Evolutionary conservation across 2,329 filamentous ascomycete species (phyloP), one percentile per base, ranked within the genome.

Genomic region (Neurospora sp.): DNA sequence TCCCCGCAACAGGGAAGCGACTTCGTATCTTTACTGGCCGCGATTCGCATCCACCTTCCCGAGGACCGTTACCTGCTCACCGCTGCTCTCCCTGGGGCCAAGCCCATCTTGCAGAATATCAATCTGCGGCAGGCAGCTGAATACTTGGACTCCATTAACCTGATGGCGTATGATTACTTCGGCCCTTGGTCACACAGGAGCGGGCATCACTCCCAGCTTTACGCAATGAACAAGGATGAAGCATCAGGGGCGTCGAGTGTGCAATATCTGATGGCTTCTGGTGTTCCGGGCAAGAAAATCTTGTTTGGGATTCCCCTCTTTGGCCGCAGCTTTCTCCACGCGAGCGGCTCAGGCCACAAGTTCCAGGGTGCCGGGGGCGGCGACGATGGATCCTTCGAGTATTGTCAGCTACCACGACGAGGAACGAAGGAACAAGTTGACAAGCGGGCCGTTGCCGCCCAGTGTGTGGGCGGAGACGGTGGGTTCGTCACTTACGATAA

Each of bases 401-500:
- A 94, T 78, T 85, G 84, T 73, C 83, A 91, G 69, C 83, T 96
- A 8, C 92, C 92, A 23, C 79, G 85, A 40, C 81, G 81, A 38
- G 84, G 84, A 5, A 84, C 90, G 33, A 85, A 87, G 75, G 92
- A 95, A 77, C 81, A 85, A 66, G 84, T 92, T 19, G 91, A 96
- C 79, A 87, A 86, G 74, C 82, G 87, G 19, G 81, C 87, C 38
- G 89, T 89, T 13, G 91, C 91, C 19, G 91, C 92, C 6, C 91
- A 87, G 75, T 95, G 91, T 75, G 81, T 88, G 1, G 91, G 91
- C 6, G 89, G 86, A 1, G 91, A 93, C 75, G 90, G 90, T 3
- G 92, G 91, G 0, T 94, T 93, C 74, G 87, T 95, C 58, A 90
- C 87, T 1, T 96, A 95, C 78, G 92, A 96, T 78, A 93, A 91